Evolutionary conservation across 1,139 yeast genomes (phyloP), one percentile per base, ranked within the genome.

Genomic region (Pichia sp.): DNA sequence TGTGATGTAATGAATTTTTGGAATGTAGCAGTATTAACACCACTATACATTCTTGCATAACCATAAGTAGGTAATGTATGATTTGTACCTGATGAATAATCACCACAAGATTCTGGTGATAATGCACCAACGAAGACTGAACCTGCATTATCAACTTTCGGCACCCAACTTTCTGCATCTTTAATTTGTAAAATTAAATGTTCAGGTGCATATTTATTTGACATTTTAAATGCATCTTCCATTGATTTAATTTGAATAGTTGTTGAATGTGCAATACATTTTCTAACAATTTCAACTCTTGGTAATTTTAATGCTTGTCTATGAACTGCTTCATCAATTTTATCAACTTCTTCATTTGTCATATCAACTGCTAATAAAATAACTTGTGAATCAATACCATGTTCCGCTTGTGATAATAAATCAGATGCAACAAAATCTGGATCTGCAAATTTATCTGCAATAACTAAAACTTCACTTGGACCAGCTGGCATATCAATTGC

Each of bases 401-500:
- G 99, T 69, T 92, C 99, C 28, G 99, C 99, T 70, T 92, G 99
- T 0, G 97, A 90, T 50, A 92, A 73, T 62, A 92, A 74, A 63
- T 92, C 99, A 56, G 92, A 80, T 24, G 97, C 98, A 32, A 92
- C 98, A 66, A 87, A 92, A 58, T 90, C 96, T 16, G 95, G 90
- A 65, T 87, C 96, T 6, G 97, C 87, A 40, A 76, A 62, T 48
- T 72, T 75, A 64, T 92, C 99, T 37, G 97, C 96, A 57, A 92
- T 74, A 20, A 92, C 97, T 52, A 92, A 73, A 16, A 92, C 99
- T 67, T 92, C 99, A 44, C 96, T 85, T 27, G 99, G 99, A 5
- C 99, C 99, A 25, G 99, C 99, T 40, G 99, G 99, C 97, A 92
- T 90, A 65, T 92, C 99, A 56, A 92, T 94, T 30, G 96, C 85